These are phyloP conservation scores for Grosmannia penicillata DNA, from an alignment of 2,329 filamentous ascomycete species.

Conservation along the genomic window DNA sequence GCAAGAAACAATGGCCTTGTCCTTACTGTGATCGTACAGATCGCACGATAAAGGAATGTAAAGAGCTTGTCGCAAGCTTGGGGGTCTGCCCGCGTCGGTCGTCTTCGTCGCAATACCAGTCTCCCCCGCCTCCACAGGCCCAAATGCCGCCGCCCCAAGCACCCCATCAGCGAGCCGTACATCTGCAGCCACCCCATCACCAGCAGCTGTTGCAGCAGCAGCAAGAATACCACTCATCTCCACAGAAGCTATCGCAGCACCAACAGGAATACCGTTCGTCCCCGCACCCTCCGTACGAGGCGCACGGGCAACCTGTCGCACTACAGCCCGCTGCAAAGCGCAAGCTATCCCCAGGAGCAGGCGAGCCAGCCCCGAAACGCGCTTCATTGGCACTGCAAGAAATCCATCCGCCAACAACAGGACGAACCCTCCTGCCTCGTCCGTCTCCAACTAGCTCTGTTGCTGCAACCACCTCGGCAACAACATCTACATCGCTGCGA, in stretches of 20 bases:
- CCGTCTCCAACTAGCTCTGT: too few relatives aligned
- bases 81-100: too few relatives aligned
- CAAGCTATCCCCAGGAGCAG: too few relatives aligned
- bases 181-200: neutral
- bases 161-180: too few relatives aligned
- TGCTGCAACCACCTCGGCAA: too few relatives aligned
- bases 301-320: neutral
- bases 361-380: too few relatives aligned
- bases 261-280: neutral
- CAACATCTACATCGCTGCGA: too few relatives aligned
- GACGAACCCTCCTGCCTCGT: too few relatives aligned
- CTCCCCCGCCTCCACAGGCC: slow-evolving; percentile 5
- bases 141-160: slow-evolving; percentile 5
- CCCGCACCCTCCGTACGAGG: neutral
- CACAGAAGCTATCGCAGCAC: neutral
- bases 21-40: slow-evolving; percentile 14
- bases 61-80: slow-evolving; percentile 17
- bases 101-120: slow-evolving; percentile 4
- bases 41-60: slow-evolving; percentile 20
- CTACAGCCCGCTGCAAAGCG: slow-evolving; percentile 1
- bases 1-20: slow-evolving; percentile 1
- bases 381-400: too few relatives aligned
- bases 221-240: neutral
- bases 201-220: slow-evolving; percentile 1
- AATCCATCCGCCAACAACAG: too few relatives aligned